Base-by-base conservation (phyloP, 768 basidiomycete genomes). In the Brasilioporus rufonigricans region DNA sequence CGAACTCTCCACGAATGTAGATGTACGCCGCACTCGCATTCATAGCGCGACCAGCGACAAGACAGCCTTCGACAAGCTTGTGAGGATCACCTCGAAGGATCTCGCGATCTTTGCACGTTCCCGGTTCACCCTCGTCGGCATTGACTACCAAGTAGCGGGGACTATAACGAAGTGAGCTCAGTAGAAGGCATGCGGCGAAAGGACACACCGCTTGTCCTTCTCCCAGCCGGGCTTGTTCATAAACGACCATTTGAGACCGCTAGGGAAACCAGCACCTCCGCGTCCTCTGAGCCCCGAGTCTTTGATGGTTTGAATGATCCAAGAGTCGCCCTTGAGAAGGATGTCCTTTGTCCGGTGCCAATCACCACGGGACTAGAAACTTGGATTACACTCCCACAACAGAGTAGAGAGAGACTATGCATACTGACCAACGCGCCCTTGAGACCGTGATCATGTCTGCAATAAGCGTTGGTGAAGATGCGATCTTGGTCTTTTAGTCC, bases 201-300 rank as follows among this genome's bases (percentile, higher is more conserved):
- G 11, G 23, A 38, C 43, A 62, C 75, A 91, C 87, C 92, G 79
- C 61, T 84, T 85, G 66, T 98, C 96, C 69, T 91, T 88, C 77
- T 98, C 85, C 96, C 96, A 98, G 26, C 87, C 86, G n/a, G 94
- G 95, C 74, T 98, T 99, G 80, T 99, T 98, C 96, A 98, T 96
- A 71, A 93, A 94, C 65, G 87, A 90, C 95, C 95, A 98, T 70
- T 98, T 98, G 63, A 98, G 78, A 23, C 96, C 96, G 60, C 87
- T 90, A 0, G 96, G 96, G 69, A 99, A 99, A 27, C 96, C 96
- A 39, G 96, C 96, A 49, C 96, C 96, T 48, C 96, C 96, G 52
- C 96, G 87, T 13, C 96, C 96, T 66, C 96, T 85, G 33, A 98
- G 81, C 44, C 96, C 96, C 21, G 93, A 97, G 65, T 92, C 93